A percentile compares a stretch with the other conserved stretches of the same genome.
Conservation (phyloP, 2,329 filamentous ascomycete genomes). For the Apiospora koreana region DNA sequence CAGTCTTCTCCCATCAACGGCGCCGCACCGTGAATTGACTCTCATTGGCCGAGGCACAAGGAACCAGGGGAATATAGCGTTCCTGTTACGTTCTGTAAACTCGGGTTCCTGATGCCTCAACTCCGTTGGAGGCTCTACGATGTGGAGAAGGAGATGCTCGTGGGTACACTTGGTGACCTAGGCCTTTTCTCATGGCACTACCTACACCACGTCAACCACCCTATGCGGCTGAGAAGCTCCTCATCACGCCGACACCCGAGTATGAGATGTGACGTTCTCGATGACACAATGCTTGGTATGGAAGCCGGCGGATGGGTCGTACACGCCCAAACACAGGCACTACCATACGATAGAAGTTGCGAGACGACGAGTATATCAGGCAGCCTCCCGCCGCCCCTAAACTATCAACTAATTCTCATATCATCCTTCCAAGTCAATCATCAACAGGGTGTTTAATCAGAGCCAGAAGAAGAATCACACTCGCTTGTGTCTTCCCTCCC, state of each 20-base stretch:
- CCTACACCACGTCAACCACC: background rate
- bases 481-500: background rate
- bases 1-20: slow-evolving; percentile 1
- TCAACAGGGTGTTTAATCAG: background rate
- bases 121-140: background rate
- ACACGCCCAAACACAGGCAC: background rate
- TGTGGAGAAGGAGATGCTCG: no score
- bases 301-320: background rate
- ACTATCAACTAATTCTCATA: background rate
- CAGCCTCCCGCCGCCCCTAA: background rate
- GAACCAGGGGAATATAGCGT: background rate
- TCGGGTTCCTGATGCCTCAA: background rate
- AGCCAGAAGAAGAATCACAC: background rate
- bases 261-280: background rate
- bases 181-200: background rate
- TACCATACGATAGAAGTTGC: background rate
- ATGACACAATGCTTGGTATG: background rate
- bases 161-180: background rate
- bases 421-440: background rate
- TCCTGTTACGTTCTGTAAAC: background rate
- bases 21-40: background rate
- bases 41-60: background rate
- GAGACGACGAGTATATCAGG: background rate
- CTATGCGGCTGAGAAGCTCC: background rate
- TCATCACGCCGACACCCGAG: background rate